Conservation (phyloP, 768 basidiomycete species). For the Boletus subparvulus region DNA sequence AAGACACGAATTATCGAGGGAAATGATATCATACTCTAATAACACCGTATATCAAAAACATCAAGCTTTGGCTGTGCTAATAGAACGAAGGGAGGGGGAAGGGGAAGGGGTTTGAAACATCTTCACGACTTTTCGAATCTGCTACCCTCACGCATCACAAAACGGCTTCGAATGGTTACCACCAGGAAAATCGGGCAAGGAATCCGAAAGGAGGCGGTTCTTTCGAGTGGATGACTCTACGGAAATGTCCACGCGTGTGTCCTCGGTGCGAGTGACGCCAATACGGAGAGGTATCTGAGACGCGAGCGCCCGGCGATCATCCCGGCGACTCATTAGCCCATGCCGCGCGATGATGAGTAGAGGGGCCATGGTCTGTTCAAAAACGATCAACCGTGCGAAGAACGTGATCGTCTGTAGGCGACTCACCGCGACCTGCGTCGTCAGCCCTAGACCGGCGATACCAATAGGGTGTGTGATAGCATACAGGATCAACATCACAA, state of each 20-base stretch:
- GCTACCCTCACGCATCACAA: neutral
- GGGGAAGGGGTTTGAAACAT: too few relatives aligned
- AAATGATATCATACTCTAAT: neutral
- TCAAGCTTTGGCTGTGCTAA: neutral
- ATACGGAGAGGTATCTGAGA: constrained; percentile 16
- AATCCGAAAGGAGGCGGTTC: neutral
- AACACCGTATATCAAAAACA: neutral
- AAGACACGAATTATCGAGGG: too few relatives aligned
- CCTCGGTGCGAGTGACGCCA: constrained; percentile 10
- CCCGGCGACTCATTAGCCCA: constrained; percentile 7
- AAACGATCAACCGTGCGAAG: neutral
- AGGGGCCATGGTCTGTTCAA: constrained; percentile 12
- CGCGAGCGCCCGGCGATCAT: neutral
- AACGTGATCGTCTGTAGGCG: neutral
- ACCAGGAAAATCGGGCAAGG: neutral
- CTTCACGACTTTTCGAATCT: neutral
- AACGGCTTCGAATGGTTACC: constrained; percentile 3
- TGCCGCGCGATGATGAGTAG: constrained; percentile 20
- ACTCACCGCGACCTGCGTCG: constrained; percentile 24
- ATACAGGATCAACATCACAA: constrained; percentile 16
- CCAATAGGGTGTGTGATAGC: neutral
- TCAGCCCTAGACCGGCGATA: constrained; percentile 17
- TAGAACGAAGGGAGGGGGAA: neutral
- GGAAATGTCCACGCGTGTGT: constrained; percentile 3
- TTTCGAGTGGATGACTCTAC: neutral